phyloP scores from a whole-genome alignment of 495 filamentous ascomycete genomes.

The Penicillium simplicissimum region DNA sequence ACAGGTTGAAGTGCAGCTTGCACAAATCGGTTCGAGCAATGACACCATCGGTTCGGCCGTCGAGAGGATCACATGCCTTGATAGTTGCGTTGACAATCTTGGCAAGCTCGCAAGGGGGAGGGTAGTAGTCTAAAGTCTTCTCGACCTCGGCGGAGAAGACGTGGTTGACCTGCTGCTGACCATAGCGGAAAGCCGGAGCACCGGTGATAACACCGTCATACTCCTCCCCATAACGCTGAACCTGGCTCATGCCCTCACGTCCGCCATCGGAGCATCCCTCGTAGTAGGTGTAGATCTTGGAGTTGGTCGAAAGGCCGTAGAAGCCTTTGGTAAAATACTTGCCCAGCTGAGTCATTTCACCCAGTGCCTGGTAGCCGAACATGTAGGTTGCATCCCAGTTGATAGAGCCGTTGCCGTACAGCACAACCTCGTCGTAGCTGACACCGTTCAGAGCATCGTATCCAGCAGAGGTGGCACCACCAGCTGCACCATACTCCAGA shows the following conservation, averaged over 20 bases:
- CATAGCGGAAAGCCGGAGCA: conserved; percentile 54
- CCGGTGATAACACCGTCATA: conserved; percentile 53
- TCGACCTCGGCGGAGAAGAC: conserved; percentile 46
- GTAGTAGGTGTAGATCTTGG: conserved; percentile 42
- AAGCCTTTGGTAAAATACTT: conserved; percentile 36
- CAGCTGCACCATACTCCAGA: conserved; percentile 41
- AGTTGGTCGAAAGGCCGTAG: conserved; percentile 30
- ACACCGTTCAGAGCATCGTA: conserved; percentile 37
- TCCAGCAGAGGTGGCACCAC: conserved; percentile 40
- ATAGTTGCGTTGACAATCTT: conserved; percentile 55
- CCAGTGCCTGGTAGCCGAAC: conserved; percentile 47
- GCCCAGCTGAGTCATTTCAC: conserved; percentile 40
- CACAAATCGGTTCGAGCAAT: conserved; percentile 54
- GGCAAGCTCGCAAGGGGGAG: conserved; percentile 51
- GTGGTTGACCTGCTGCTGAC: conserved; percentile 53
- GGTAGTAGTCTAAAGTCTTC: conserved; percentile 50
- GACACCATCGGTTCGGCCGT: conserved; percentile 55
- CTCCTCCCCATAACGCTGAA: conserved; percentile 52
- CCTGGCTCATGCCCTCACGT: conserved; percentile 47
- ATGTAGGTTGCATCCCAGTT: conserved; percentile 48
- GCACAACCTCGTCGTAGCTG: conserved; percentile 38
- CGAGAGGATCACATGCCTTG: conserved; percentile 52
- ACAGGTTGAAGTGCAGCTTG: conserved; percentile 47
- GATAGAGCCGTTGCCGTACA: conserved; percentile 43
- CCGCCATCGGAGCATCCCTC: conserved; percentile 43